A percentile compares a stretch with the other conserved stretches of the same genome.
Evolutionary conservation across 2,329 filamentous ascomycete genomes (phyloP).

Genomic region (Fusarium tjaetaba): DNA sequence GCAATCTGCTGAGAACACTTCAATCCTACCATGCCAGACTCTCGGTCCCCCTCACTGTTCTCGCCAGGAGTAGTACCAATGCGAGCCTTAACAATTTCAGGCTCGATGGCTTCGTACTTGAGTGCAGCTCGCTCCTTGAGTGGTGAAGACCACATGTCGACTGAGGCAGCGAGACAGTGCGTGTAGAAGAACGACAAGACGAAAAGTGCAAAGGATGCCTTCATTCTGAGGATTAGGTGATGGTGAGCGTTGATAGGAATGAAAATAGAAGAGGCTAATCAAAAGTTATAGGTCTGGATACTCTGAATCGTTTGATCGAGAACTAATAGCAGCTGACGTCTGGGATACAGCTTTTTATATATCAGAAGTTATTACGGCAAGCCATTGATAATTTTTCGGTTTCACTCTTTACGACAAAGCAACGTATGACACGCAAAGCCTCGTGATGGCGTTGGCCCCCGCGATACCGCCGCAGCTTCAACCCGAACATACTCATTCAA

Average conservation of each 20-base stretch:
- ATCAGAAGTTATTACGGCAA: slow-evolving; percentile 1
- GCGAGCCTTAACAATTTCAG: slow-evolving; percentile 35
- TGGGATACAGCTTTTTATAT: slow-evolving; percentile 24
- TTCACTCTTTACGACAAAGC: neutral
- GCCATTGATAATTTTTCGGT: neutral
- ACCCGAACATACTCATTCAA: slow-evolving; percentile 9
- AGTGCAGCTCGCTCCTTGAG: slow-evolving; percentile 21
- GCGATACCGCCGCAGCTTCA: slow-evolving; percentile 23
- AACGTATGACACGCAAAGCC: slow-evolving; percentile 29
- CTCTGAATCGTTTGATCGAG: neutral
- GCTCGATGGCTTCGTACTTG: slow-evolving; percentile 27
- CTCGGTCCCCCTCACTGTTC: slow-evolving; percentile 19
- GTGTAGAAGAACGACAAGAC: slow-evolving; percentile 21
- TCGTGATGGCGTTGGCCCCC: slow-evolving; percentile 26
- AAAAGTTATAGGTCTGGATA: neutral
- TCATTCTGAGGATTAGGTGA: slow-evolving; percentile 27
- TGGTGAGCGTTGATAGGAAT: neutral
- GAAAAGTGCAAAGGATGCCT: slow-evolving; percentile 11
- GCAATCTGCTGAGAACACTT: too few species aligned
- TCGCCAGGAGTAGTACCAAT: slow-evolving; percentile 35
- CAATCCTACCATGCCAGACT: slow-evolving; percentile 30
- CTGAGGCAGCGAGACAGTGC: slow-evolving; percentile 29
- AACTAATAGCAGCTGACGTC: slow-evolving; percentile 1
- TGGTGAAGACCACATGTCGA: slow-evolving; percentile 38
- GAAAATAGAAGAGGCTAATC: neutral